Base-by-base conservation (phyloP, 2,329 filamentous ascomycete genomes). In the Biscogniauxia sp. region DNA sequence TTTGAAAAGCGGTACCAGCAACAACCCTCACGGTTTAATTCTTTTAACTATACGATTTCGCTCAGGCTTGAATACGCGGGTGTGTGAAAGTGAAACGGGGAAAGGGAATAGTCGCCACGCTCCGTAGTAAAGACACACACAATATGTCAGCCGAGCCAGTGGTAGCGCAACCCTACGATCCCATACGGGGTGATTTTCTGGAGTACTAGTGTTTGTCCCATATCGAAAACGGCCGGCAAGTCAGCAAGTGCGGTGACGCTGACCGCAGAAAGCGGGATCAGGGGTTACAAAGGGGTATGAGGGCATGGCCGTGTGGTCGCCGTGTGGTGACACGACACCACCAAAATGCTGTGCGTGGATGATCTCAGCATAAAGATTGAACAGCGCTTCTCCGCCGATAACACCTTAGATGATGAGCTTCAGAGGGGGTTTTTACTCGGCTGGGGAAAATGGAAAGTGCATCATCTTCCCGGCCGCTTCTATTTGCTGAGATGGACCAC, bases 221-320 rank as follows among this genome's bases (percentile, higher is more conserved):
- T 52, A 32, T 32, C 54, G 54, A 58, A 59, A 58, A 55, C 57
- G 54, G 59, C 25, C 32, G 53, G 23, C 58, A 55, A 55, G 58
- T 61, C 51, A 54, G 32, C 59, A 56, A 32, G 57, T 51, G 65
- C 65, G 65, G 65, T 67, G 65, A 66, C 65, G 57, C 60, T 64
- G 65, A 67, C 65, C 63, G 65, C 64, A 67, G 63, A 61, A 54
- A 41, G 62, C 58, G 61, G 63, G 65, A 61, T 66, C 60, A 58
- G 61, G 59, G 62, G 57, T 50, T 28, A 37, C 58, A 56, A 61
- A 62, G 54, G 49, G 51, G 52, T 23, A 11, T 37, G 51, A 55
- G 58, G 59, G 61, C 58, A 64, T 60, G 64, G 62, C 63, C 62
- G 65, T 66, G 63, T 63, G 64, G 64, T 64, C 64, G 62, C 63